Base-by-base conservation (phyloP, 305 asterid genomes). In the Coffea humblotiana region DNA sequence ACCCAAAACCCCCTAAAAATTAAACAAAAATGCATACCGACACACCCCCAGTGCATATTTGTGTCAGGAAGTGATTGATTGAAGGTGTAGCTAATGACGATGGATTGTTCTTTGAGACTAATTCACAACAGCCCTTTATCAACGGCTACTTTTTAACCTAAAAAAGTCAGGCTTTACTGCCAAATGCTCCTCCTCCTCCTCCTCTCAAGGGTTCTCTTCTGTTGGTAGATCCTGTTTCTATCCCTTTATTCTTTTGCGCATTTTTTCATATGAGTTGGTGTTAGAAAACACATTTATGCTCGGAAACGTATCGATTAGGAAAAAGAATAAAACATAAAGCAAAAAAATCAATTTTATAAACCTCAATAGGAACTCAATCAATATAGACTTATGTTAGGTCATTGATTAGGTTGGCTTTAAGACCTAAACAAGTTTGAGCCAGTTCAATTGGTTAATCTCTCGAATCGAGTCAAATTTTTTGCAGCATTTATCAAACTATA, bases 41-140 rank as follows among this genome's bases (percentile, higher is more conserved):
- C 2, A 60, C 29, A 0, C 29, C 9, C 6, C 7, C 1, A 37
- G 40, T 37, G 40, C 40, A 2, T 37, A 2, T 37, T 37, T 37
- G 40, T 37, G 40, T 37, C 4, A 4, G 63, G 19, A 19, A 19
- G n/a, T 56, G 8, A 45, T 1, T 2, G 9, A 76, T 15, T 27
- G 70, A 8, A 15, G 43, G 16, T n/a, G 16, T 35, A 18, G 47
- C 78, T 61, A 77, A 51, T 51, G 56, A 0, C 81, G 14, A 88
- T 91, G 91, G 89, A 87, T 82, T 74, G 82, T 35, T 83, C 86
- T 25, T 74, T 88, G 77, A 87, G 77, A 45, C 82, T 80, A 45
- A 76, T 61, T 56, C 83, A 67, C 69, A 67, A 32, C 73, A 23
- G 19, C 72, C 61, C 70, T 21, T 78, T 78, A 21, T 71, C 54